Evolutionary conservation across 2,329 filamentous ascomycete genomes (phyloP), one percentile per base, ranked within the genome.

Genomic region (Lanzia echinophila): DNA sequence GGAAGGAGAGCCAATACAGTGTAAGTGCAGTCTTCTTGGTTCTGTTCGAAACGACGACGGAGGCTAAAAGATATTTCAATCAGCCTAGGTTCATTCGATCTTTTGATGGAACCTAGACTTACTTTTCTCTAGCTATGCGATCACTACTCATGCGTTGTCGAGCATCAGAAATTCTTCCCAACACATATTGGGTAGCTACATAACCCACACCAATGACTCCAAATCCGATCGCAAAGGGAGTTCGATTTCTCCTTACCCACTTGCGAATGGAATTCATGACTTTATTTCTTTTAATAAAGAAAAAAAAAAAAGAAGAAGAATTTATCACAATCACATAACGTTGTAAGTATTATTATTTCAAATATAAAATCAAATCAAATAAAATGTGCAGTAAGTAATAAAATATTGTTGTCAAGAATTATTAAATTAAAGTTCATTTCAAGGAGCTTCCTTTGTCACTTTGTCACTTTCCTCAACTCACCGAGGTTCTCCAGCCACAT

Each of bases 21-120:
- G 69, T 95, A 96, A 46, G 92, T 96, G 73, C 94, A 99, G 72
- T 99, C 94, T 69, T 96, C 92, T 70, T 99, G 94, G 71, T 99
- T 99, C 72, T 99, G 94, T 71, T 97, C 90, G 73, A 99, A 99
- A 67, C 94, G 88, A 56, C 94, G 87, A 49, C 91, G 90, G 58
- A 99, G 81, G 71, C 92, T 97, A 33, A 42, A n/a, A 15, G 22
- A 31, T 41, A 38, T 32, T 36, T 41, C 36, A 43, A 55, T 45
- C 24, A 56, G 65, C 50, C 50, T 55, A 28, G n/a, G 17, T 28
- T 8, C 24, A 28, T 28, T 41, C 20, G 3, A 41, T 38, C 46
- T 42, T 36, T 31, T 17, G 31, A 34, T 36, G 47, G 43, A 33
- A n/a, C 32, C 22, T 19, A 38, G 24, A 66, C 82, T 64, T 74